phyloP scores from a whole-genome alignment of 225 moss, liverwort and hornwort species.

The Antitrichia curtipendula region DNA sequence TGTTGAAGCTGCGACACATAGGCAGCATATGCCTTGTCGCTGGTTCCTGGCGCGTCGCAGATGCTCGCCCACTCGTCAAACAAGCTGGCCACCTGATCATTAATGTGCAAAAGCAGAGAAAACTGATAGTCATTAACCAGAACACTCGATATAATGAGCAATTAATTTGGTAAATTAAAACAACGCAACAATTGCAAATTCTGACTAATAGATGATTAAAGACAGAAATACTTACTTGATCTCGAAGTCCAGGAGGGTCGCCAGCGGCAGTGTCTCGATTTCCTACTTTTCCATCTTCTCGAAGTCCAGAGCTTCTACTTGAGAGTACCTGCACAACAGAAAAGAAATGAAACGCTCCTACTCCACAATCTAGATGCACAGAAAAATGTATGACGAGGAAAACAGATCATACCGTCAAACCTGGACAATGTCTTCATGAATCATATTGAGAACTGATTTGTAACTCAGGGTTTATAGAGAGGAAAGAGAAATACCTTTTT shows the following conservation, averaged over 20 bases:
- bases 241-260: slow-evolving; percentile 78
- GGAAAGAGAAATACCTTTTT: slow-evolving; percentile 48
- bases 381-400: not conserved
- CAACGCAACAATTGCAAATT: not conserved
- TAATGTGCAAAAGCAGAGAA: not conserved
- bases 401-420: not conserved
- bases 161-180: not conserved
- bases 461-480: not conserved
- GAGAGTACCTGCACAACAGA: slow-evolving; percentile 42
- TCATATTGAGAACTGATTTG: not conserved
- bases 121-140: not conserved
- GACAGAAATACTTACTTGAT: slow-evolving; percentile 37
- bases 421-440: not conserved
- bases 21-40: slow-evolving; percentile 79
- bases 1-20: slow-evolving; percentile 92
- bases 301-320: slow-evolving; percentile 42
- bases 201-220: not conserved
- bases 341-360: not conserved
- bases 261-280: slow-evolving; percentile 69
- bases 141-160: not conserved
- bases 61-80: slow-evolving; percentile 95
- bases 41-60: slow-evolving; percentile 75
- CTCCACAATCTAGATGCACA: not conserved
- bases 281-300: slow-evolving; percentile 64
- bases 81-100: slow-evolving; percentile 58